Evolutionary conservation across 495 filamentous ascomycete genomes (phyloP).

Genomic region (Penicillium simplicissimum): DNA sequence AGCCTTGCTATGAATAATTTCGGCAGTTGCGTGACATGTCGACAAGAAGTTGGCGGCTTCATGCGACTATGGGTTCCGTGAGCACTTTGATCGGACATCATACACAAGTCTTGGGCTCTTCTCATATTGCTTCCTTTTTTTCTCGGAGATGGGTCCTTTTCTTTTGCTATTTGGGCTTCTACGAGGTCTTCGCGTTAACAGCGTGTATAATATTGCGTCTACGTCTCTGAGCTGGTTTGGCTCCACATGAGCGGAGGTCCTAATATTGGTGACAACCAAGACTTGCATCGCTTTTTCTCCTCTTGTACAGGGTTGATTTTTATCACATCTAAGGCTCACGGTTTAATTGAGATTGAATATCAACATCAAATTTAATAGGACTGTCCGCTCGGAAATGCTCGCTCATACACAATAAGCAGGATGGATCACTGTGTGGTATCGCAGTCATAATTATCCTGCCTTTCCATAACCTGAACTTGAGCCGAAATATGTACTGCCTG

Average conservation of each 20-base stretch:
- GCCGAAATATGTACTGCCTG: not conserved
- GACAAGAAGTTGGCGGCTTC: slow-evolving; percentile 82
- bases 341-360: slow-evolving; percentile 14
- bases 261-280: not conserved
- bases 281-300: not conserved
- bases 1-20: slow-evolving; percentile 96
- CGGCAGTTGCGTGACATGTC: slow-evolving; percentile 90
- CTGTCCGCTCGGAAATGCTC: not conserved
- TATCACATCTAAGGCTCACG: slow-evolving; percentile 4
- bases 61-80: slow-evolving; percentile 87
- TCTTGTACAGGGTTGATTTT: slow-evolving; percentile 12
- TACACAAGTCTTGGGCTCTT: not conserved
- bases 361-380: not conserved
- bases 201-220: slow-evolving; percentile 26
- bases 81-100: not conserved
- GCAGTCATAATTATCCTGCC: not conserved
- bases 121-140: not conserved
- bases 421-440: not conserved
- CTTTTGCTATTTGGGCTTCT: not conserved
- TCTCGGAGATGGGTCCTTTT: not conserved
- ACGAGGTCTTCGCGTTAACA: slow-evolving; percentile 5
- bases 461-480: not conserved
- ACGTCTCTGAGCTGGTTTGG: slow-evolving; percentile 2
- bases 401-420: not conserved
- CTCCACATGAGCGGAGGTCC: not conserved